phyloP scores from a whole-genome alignment of 169 alveolate species.

The Theileria orientalis region DNA sequence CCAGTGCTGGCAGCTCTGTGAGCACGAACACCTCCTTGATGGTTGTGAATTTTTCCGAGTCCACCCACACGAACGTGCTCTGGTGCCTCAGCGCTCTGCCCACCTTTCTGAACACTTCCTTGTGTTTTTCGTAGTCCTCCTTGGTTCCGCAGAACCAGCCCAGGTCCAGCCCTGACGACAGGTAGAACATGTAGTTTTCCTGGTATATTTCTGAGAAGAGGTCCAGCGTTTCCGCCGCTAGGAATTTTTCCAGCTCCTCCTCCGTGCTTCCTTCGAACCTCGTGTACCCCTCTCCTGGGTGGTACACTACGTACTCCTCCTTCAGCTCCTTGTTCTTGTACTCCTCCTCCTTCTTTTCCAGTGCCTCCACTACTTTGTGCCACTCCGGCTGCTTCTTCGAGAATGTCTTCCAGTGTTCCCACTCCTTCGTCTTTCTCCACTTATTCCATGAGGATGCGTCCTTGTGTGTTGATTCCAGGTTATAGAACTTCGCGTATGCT shows the following conservation, averaged over 20 bases:
- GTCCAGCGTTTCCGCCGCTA: slow-evolving; percentile 69
- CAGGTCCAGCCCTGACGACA: slow-evolving; percentile 70
- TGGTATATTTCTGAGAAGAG: slow-evolving; percentile 74
- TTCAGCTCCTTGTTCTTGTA: slow-evolving; percentile 6
- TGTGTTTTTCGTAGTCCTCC: slow-evolving; percentile 69
- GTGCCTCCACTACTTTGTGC: neutral
- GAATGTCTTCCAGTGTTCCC: slow-evolving; percentile 51
- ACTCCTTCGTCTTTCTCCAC: slow-evolving; percentile 37
- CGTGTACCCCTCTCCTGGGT: slow-evolving; percentile 33
- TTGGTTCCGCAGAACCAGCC: slow-evolving; percentile 77
- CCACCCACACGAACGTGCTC: slow-evolving; percentile 63
- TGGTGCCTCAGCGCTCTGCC: slow-evolving; percentile 41
- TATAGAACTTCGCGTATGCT: slow-evolving; percentile 65
- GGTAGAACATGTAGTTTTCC: slow-evolving; percentile 71
- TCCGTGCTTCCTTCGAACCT: slow-evolving; percentile 28
- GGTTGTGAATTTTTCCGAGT: slow-evolving; percentile 55
- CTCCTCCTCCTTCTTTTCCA: slow-evolving; percentile 5
- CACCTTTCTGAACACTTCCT: slow-evolving; percentile 47
- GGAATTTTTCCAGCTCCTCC: slow-evolving; percentile 60
- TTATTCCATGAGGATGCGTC: slow-evolving; percentile 29
- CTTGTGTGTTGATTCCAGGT: neutral
- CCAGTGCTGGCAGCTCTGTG: slow-evolving; percentile 72
- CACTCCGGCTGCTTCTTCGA: neutral
- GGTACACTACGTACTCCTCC: slow-evolving; percentile 45
- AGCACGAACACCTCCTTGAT: slow-evolving; percentile 61